Percentiles rank a stretch among this genome's conserved stretches.
phyloP scores from a whole-genome alignment of 164 flowering plant genomes.

The Dillenia suffruticosa region DNA sequence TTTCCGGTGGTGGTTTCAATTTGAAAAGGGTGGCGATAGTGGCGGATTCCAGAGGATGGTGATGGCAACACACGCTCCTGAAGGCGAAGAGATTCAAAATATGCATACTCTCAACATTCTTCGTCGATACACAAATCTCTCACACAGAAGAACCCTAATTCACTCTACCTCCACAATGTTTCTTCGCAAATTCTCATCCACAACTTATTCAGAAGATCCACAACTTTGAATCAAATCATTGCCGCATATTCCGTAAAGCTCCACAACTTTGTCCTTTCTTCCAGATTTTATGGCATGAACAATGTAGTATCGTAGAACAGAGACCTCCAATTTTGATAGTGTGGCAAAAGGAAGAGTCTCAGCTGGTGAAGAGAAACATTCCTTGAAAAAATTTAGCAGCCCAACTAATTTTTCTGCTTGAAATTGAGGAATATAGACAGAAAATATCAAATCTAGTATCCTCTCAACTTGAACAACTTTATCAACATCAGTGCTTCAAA shows the following conservation, averaged over 20 bases:
- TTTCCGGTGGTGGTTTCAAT: too few species aligned
- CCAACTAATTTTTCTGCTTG: constrained; percentile 61
- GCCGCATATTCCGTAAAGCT: constrained; percentile 57
- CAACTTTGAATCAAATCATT: constrained; percentile 61
- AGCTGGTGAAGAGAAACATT: constrained; percentile 52
- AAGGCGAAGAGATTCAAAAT: too few species aligned
- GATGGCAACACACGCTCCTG: too few species aligned
- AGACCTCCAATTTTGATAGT: constrained; percentile 64
- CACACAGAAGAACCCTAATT: constrained; percentile 1
- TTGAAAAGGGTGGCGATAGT: too few species aligned
- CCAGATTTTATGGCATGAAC: constrained; percentile 63
- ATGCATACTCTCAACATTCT: not conserved
- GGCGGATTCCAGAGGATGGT: too few species aligned
- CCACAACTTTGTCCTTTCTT: constrained; percentile 63
- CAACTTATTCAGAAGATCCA: constrained; percentile 28
- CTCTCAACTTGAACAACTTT: constrained; percentile 84
- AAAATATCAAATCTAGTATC: constrained; percentile 72
- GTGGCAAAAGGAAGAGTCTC: constrained; percentile 43
- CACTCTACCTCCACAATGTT: constrained; percentile 5
- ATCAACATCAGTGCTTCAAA: constrained; percentile 80
- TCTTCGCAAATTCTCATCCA: constrained; percentile 6
- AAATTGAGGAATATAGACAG: constrained; percentile 63
- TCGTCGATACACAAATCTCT: constrained; percentile 6
- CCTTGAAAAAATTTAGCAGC: constrained; percentile 62
- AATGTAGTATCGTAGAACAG: constrained; percentile 65